Conservation (phyloP, 257 asterid genomes). For the Eucommia ulmoides region DNA sequence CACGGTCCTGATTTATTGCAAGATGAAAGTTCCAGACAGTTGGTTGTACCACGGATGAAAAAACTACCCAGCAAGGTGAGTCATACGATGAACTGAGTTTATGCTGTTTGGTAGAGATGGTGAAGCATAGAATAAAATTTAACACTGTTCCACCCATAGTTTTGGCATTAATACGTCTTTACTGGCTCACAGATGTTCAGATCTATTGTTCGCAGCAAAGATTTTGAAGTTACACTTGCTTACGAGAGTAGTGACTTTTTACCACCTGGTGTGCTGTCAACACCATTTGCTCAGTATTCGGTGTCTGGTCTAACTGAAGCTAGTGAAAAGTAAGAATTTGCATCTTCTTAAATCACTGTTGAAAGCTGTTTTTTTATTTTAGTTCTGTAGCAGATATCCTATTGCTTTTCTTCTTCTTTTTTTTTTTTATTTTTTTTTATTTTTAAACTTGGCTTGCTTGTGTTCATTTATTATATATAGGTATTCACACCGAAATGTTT, state of each 20-base stretch:
- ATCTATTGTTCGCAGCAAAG: conserved; percentile 72
- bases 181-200: conserved; percentile 65
- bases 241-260: conserved; percentile 68
- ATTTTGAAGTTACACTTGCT: conserved; percentile 84
- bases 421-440: too few species aligned
- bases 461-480: conserved; percentile 18
- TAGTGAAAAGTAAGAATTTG: conserved; percentile 52
- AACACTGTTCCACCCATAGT: not conserved
- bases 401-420: too few species aligned
- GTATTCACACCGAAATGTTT: conserved; percentile 81
- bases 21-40: conserved; percentile 78
- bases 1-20: conserved; percentile 68
- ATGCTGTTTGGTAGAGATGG: conserved; percentile 6
- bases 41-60: conserved; percentile 87
- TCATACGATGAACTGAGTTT: not conserved
- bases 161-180: too few species aligned
- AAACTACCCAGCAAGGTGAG: conserved; percentile 91
- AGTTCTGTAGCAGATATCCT: too few species aligned
- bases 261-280: conserved; percentile 70
- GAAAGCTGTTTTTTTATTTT: conserved; percentile 11
- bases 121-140: not conserved
- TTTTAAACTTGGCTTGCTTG: too few species aligned
- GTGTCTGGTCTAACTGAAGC: conserved; percentile 78
- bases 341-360: conserved; percentile 9
- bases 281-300: conserved; percentile 67